Evolutionary conservation across 1,139 yeast genomes (phyloP), one percentile per base, ranked within the genome.

Genomic region (Pneumocystis sp.): DNA sequence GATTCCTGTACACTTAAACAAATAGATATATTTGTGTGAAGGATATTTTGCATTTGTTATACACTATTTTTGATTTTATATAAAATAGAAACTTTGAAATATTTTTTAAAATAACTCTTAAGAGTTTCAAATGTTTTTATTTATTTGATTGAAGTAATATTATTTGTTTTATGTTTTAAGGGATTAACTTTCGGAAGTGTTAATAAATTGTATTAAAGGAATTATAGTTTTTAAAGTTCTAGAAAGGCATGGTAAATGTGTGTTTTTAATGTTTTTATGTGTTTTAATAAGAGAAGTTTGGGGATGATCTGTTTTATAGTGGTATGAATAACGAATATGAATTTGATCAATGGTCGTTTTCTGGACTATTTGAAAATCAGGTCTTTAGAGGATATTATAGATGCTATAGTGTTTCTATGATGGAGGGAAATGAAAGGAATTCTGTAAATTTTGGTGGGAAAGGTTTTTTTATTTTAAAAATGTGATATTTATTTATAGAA

Each of bases 371-470:
- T 25, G 64, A 67, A 31, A 67, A 68, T 44, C 82, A 79, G 69
- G 76, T 75, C 65, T 83, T 82, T 76, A 90, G 87, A 72, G 96
- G 90, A 70, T 87, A 83, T 76, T 93, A 89, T 78, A 82, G 98
- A 72, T 88, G 96, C 73, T 93, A 90, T 74, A 97, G 97, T 2
- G 82, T 91, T 59, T 81, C 86, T 2, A 89, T 89, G 95, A 88
- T 89, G 93, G 88, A 95, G 3, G 96, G 89, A 69, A 78, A 80
- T 68, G 83, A 82, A 59, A 79, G 95, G 56, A 93, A 86, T 68
- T 89, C 85, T 69, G 86, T 96, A 67, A 91, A 93, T 73, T 91
- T 77, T 75, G 97, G 98, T n/a, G 99, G 98, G 70, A 93, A 95
- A 62, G 63, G 65, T 50, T 25, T 40, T 17, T 40, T 25, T 12